Conservation (phyloP, 495 filamentous ascomycete genomes). For the Talaromyces liani region DNA sequence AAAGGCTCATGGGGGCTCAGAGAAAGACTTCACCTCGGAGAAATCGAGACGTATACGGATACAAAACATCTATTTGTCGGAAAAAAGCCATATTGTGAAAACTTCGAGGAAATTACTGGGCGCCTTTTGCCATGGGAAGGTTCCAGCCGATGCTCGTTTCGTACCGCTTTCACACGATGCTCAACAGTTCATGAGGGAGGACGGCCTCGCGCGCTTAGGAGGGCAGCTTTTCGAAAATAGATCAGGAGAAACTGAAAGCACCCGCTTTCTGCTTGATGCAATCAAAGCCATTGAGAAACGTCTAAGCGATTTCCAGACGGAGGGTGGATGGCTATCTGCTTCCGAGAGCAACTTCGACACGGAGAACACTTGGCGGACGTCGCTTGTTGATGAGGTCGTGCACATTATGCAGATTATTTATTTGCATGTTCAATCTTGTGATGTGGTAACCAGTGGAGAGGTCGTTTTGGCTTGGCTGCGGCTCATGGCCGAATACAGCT, state of each 20-base stretch:
- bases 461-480: constrained; percentile 66
- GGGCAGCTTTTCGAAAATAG: constrained; percentile 23
- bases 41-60: constrained; percentile 53
- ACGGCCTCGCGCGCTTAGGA: constrained; percentile 25
- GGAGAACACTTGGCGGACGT: constrained; percentile 55
- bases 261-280: constrained; percentile 26
- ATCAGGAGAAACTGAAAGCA: constrained; percentile 19
- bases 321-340: constrained; percentile 44
- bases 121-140: constrained; percentile 23
- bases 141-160: constrained; percentile 9
- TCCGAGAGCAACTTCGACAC: constrained; percentile 42
- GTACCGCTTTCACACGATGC: background rate
- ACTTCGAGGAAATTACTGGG: constrained; percentile 34
- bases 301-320: constrained; percentile 35
- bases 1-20: constrained; percentile 30
- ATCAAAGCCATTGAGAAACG: constrained; percentile 39
- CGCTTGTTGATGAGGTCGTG: constrained; percentile 56
- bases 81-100: constrained; percentile 45
- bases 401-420: constrained; percentile 71
- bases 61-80: constrained; percentile 60
- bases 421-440: constrained; percentile 52
- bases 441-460: constrained; percentile 46
- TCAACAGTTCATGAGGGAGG: background rate
- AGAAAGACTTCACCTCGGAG: constrained; percentile 49
- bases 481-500: constrained; percentile 55